phyloP scores from a whole-genome alignment of 208 protist species.

The Polymyxa betae region DNA sequence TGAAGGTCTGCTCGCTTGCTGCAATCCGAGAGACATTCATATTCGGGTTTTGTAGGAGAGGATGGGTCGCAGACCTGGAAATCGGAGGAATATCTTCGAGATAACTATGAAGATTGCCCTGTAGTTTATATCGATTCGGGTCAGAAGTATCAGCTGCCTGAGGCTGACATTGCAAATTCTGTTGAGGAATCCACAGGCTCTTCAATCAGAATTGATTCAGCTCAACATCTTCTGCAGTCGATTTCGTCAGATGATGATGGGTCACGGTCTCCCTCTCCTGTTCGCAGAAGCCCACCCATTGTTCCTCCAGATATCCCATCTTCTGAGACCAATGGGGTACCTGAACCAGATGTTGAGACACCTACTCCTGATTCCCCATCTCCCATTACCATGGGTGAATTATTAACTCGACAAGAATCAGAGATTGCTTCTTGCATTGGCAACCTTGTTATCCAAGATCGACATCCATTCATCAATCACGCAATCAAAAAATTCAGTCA shows the following conservation, averaged over 20 bases:
- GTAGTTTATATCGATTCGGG: no score
- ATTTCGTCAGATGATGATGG: slow-evolving; percentile 38
- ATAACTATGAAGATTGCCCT: no score
- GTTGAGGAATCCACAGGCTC: no score
- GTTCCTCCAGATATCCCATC: background rate
- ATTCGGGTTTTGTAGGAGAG: no score
- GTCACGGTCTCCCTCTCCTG: background rate
- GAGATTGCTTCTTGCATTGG: background rate
- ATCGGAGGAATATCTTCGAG: no score
- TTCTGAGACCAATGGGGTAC: background rate
- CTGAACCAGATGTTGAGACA: background rate
- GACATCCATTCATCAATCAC: background rate
- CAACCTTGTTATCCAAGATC: background rate
- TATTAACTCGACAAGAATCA: background rate
- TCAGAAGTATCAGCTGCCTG: no score
- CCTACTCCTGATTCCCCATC: background rate
- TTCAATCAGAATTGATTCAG: slow-evolving; percentile 5
- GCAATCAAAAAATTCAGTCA: background rate
- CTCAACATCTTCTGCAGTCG: background rate
- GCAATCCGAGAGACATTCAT: no score
- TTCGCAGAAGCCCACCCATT: no score
- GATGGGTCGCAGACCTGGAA: no score
- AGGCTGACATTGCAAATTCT: no score
- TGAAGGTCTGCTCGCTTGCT: no score
- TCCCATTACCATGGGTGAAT: background rate